phyloP scores from a whole-genome alignment of 2,329 filamentous ascomycete genomes.

The Colletotrichum eleusines region DNA sequence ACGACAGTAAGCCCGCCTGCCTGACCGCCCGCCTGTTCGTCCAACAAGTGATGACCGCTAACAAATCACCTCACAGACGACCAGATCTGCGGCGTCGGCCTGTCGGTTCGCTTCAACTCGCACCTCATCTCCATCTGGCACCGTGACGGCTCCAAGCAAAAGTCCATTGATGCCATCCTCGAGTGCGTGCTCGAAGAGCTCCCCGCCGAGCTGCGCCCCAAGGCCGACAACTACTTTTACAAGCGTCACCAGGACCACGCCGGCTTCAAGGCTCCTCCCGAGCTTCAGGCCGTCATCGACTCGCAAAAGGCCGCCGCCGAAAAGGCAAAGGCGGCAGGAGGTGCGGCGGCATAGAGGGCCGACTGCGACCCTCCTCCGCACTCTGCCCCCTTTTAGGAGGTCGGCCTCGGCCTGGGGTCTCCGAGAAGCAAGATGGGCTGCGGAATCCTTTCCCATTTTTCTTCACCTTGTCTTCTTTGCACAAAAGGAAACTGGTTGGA shows the following conservation, averaged over 20 bases:
- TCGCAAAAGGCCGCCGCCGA: slow-evolving; percentile 65
- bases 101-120: slow-evolving; percentile 89
- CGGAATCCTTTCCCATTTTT: not conserved
- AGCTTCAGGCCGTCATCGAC: slow-evolving; percentile 68
- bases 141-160: slow-evolving; percentile 83
- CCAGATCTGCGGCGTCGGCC: slow-evolving; percentile 89
- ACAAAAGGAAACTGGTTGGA: slow-evolving; percentile 18
- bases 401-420: not conserved
- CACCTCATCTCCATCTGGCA: slow-evolving; percentile 95
- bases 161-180: slow-evolving; percentile 81
- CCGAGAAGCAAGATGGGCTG: not conserved
- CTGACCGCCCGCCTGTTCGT: not conserved
- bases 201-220: slow-evolving; percentile 78
- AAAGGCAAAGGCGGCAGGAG: slow-evolving; percentile 45
- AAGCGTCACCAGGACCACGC: slow-evolving; percentile 91
- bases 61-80: slow-evolving; percentile 66
- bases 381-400: slow-evolving; percentile 30
- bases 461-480: slow-evolving; percentile 20
- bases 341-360: slow-evolving; percentile 26
- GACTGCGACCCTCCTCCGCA: slow-evolving; percentile 4
- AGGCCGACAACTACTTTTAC: slow-evolving; percentile 81
- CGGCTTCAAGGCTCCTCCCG: slow-evolving; percentile 77
- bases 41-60: slow-evolving; percentile 7
- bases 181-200: slow-evolving; percentile 80
- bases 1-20: slow-evolving; percentile 67